phyloP scores from a whole-genome alignment of 805 yeast species.

The Candida hispaniensis region DNA sequence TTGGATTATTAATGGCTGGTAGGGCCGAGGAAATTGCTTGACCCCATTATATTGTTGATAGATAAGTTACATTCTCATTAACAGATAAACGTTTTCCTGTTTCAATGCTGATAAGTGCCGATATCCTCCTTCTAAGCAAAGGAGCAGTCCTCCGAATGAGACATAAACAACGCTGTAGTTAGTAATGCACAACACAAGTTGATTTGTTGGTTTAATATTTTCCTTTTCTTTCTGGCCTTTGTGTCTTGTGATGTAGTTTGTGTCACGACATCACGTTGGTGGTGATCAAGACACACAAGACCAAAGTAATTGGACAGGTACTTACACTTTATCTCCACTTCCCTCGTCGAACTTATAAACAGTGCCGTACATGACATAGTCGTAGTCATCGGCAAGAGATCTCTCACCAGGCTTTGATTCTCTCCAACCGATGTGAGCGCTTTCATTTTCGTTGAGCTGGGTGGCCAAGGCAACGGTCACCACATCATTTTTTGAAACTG shows the following conservation, averaged over 20 bases:
- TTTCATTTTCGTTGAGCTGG: conserved; percentile 42
- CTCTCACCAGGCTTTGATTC: conserved; percentile 77
- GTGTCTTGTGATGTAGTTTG: neutral
- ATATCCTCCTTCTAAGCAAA: conserved; percentile 92
- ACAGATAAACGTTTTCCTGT: conserved; percentile 85
- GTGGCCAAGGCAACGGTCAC: conserved; percentile 81
- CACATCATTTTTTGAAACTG: conserved; percentile 64
- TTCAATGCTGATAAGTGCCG: conserved; percentile 78
- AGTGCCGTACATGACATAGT: conserved; percentile 96
- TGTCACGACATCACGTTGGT: too few relatives aligned
- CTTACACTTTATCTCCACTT: conserved; percentile 40
- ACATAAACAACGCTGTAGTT: conserved; percentile 71
- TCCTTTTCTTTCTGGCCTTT: neutral
- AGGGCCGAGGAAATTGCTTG: conserved; percentile 80
- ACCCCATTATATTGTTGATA: conserved; percentile 12
- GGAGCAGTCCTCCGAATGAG: conserved; percentile 88
- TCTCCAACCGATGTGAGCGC: conserved; percentile 58
- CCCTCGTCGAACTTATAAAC: conserved; percentile 94
- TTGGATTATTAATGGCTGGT: conserved; percentile 93
- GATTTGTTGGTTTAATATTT: neutral
- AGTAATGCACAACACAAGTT: neutral
- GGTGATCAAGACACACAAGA: too few relatives aligned
- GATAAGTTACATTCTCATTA: conserved; percentile 46
- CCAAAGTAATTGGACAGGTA: conserved; percentile 1
- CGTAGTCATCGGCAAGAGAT: conserved; percentile 90